phyloP scores from a whole-genome alignment of 331 rosid species.

The Saraca asoca region DNA sequence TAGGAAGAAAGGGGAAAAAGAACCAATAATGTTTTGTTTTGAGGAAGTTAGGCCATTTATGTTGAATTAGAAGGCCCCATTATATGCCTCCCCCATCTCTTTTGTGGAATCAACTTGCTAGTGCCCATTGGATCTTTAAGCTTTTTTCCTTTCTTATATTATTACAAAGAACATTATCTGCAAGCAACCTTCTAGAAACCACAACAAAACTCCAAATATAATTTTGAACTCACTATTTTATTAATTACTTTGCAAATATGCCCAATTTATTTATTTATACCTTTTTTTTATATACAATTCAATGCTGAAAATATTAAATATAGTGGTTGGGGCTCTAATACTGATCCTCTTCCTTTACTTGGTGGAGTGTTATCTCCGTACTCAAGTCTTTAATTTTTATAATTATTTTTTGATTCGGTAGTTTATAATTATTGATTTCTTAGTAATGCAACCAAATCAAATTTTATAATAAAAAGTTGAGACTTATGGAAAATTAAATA shows the following conservation, averaged over 20 bases:
- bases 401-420: too few species aligned
- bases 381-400: too few species aligned
- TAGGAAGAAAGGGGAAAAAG: too few species aligned
- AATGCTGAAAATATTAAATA: background rate
- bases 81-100: background rate
- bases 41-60: background rate
- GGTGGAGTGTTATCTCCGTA: too few species aligned
- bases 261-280: slow-evolving; percentile 9
- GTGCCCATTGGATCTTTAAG: background rate
- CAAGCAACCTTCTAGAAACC: slow-evolving; percentile 16
- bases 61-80: background rate
- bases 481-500: too few species aligned
- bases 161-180: background rate
- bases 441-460: too few species aligned
- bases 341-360: too few species aligned
- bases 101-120: slow-evolving; percentile 10
- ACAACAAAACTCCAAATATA: background rate
- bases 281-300: slow-evolving; percentile 20
- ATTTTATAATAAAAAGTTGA: too few species aligned
- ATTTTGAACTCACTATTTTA: slow-evolving; percentile 4
- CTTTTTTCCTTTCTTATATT: slow-evolving; percentile 3
- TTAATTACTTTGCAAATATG: slow-evolving; percentile 20
- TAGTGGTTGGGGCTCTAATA: too few species aligned
- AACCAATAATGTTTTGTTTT: background rate
- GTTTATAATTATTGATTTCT: too few species aligned